Evolutionary conservation across 768 basidiomycete genomes (phyloP).

Genomic region (Russula emetica): DNA sequence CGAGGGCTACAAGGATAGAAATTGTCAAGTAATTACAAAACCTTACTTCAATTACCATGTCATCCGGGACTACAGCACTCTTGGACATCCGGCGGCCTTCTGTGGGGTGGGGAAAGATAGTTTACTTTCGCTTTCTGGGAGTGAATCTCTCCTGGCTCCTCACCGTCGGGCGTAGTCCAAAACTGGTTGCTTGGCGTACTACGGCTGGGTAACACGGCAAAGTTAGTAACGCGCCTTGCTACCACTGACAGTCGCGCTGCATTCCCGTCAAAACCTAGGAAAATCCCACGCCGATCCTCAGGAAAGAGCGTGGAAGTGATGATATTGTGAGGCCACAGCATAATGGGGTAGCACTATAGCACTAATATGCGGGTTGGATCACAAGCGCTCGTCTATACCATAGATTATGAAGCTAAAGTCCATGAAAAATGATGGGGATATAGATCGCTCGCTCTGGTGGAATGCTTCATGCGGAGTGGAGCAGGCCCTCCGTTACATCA

Average conservation of each 20-base stretch:
- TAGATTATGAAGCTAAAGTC: too few relatives aligned
- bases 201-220: neutral
- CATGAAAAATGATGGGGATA: constrained; percentile 6
- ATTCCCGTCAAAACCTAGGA: neutral
- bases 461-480: constrained; percentile 9
- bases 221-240: neutral
- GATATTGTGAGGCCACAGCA: neutral
- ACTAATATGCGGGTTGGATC: neutral
- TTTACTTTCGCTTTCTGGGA: constrained; percentile 93
- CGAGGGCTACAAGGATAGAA: constrained; percentile 21
- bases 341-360: neutral
- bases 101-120: constrained; percentile 62
- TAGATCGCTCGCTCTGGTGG: neutral
- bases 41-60: too few relatives aligned
- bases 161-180: constrained; percentile 52
- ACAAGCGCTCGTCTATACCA: neutral
- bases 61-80: constrained; percentile 21
- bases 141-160: constrained; percentile 67
- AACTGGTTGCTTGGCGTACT: too few relatives aligned
- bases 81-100: constrained; percentile 54
- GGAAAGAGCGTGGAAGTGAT: neutral
- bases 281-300: neutral
- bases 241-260: too few relatives aligned
- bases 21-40: neutral
- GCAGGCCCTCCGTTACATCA: constrained; percentile 38